Evolutionary conservation across 108 stramenopile species (phyloP), one percentile per base, ranked within the genome.

Genomic region (Mayamaea pseudoterrestris): DNA sequence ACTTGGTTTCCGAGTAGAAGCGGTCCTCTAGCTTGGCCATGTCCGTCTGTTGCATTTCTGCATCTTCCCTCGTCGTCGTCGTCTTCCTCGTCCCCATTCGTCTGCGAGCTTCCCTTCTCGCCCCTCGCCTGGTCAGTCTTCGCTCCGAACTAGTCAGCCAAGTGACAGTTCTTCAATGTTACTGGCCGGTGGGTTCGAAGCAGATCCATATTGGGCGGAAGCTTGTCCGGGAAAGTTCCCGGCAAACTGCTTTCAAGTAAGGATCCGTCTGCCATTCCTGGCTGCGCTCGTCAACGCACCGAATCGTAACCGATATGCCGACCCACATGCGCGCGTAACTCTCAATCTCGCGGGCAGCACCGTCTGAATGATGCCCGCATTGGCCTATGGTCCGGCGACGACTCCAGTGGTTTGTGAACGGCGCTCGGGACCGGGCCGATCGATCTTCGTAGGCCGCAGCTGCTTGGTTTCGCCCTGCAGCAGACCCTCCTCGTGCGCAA

Each of bases 341-440:
- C 58, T 88, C 85, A 25, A 88, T 65, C 54, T 88, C 80, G 47
- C 80, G 83, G 83, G 26, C 11, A 80, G 81, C 48, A 88, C 47
- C 0, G 72, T 66, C 22, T 81, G 73, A 30, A 88, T 63, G 61
- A 88, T 78, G 3, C 85, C 80, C 57, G 11, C 69, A 8, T 46
- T 8, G 8, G 22, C 27, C 45, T 27, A 69, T 4, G 80, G 30
- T 47, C 86, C 86, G 14, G 71, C 86, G 1, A 88, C 71, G 24
- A 88, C 67, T 0, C 77, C 76, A 18, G 55, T 51, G 55, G 80
- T 73, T 31, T 83, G 49, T 1, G 62, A 53, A 62, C 74, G 70
- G 41, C 50, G 55, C n/a, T 83, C 66, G 1, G 68, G 51, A 45
- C 83, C 83, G 0, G 83, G 46, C 16, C 70, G 83, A 88, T 5